These are phyloP conservation scores for Suillus clintonianus DNA, from an alignment of 768 basidiomycete species.

Conservation along the genomic window DNA sequence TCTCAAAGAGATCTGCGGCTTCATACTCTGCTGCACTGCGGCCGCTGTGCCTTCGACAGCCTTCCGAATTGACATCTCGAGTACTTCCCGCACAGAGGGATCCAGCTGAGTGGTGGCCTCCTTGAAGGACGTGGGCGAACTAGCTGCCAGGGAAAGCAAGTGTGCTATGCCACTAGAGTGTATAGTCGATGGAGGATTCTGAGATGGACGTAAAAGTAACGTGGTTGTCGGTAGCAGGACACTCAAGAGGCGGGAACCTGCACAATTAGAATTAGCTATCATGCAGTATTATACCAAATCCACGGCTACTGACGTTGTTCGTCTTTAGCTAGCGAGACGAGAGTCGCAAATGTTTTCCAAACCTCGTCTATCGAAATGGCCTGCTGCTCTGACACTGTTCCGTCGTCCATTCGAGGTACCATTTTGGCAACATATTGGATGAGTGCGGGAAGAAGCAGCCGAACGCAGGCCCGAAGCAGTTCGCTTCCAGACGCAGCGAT, in stretches of 20 bases:
- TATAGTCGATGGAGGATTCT: conserved; percentile 42
- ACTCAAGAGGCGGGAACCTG: conserved; percentile 68
- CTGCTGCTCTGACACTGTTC: conserved; percentile 54
- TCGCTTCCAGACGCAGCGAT: conserved; percentile 69
- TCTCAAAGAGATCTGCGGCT: conserved; percentile 79
- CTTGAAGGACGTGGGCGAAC: conserved; percentile 77
- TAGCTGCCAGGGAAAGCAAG: conserved; percentile 70
- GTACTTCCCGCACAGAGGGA: conserved; percentile 49
- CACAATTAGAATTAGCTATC: conserved; percentile 14
- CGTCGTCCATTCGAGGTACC: conserved; percentile 61
- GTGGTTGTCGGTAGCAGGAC: conserved; percentile 77
- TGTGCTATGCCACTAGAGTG: conserved; percentile 65
- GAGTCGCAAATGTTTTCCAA: conserved; percentile 74
- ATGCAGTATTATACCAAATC: neutral
- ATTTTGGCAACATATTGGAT: conserved; percentile 79
- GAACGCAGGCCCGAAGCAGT: conserved; percentile 69
- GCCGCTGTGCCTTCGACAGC: conserved; percentile 56
- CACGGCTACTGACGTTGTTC: conserved; percentile 55
- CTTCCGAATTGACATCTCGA: conserved; percentile 80
- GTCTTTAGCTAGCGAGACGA: conserved; percentile 58
- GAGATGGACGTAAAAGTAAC: conserved; percentile 62
- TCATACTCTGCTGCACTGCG: conserved; percentile 40
- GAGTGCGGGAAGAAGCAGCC: conserved; percentile 75
- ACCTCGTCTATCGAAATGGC: conserved; percentile 72
- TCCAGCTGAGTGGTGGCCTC: conserved; percentile 77